Evolutionary conservation across 2,329 filamentous ascomycete genomes (phyloP).

Genomic region (Clarireedia hainanense): DNA sequence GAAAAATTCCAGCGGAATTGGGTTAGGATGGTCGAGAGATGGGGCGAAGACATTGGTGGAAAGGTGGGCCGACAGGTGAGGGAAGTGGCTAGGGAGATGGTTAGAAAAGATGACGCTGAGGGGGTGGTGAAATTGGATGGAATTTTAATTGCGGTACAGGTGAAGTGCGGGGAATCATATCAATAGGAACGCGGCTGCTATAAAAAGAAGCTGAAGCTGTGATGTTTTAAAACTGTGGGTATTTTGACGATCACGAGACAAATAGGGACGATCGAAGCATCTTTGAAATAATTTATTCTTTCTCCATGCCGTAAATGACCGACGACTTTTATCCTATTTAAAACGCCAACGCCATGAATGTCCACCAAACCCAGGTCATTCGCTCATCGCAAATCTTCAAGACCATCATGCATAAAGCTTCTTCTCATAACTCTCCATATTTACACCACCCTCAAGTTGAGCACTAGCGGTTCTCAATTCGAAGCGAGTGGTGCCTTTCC

Average conservation of each 20-base stretch:
- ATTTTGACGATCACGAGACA: not conserved
- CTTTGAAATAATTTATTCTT: slow-evolving; percentile 7
- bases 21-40: not conserved
- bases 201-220: too few species aligned
- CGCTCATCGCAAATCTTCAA: not conserved
- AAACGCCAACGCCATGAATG: slow-evolving; percentile 1
- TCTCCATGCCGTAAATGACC: slow-evolving; percentile 2
- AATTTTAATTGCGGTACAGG: not conserved
- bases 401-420: slow-evolving; percentile 79
- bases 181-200: too few species aligned
- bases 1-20: not conserved
- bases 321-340: not conserved
- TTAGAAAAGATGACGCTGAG: not conserved
- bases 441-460: slow-evolving; percentile 92
- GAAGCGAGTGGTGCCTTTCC: slow-evolving; percentile 72
- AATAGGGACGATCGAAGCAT: not conserved
- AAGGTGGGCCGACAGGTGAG: not conserved
- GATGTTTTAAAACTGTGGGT: too few species aligned
- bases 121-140: not conserved
- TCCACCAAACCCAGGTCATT: not conserved
- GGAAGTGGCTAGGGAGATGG: not conserved
- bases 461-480: slow-evolving; percentile 92
- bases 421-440: slow-evolving; percentile 99
- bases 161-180: not conserved
- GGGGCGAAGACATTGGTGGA: not conserved